phyloP scores from a whole-genome alignment of 2,329 filamentous ascomycete species.

The Neofusicoccum ribis region DNA sequence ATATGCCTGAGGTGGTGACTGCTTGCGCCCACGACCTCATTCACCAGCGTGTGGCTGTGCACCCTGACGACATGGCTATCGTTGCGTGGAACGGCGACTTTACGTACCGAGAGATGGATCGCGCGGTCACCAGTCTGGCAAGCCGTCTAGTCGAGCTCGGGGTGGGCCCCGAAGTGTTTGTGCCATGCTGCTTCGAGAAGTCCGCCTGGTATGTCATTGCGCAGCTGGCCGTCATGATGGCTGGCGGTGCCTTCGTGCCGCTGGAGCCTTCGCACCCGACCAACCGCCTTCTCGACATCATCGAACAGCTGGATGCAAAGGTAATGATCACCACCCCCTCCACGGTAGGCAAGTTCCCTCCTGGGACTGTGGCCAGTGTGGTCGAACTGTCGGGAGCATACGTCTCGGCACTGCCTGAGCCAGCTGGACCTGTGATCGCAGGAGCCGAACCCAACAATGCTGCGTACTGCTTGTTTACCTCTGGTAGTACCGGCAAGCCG shows the following conservation, averaged over 20 bases:
- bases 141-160: constrained; percentile 34
- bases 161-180: constrained; percentile 33
- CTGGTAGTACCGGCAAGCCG: constrained; percentile 17
- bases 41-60: background rate
- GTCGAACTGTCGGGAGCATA: constrained; percentile 34
- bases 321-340: constrained; percentile 30
- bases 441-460: background rate
- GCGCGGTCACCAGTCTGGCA: constrained; percentile 29
- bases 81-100: constrained; percentile 35
- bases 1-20: background rate
- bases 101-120: constrained; percentile 34
- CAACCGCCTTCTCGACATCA: background rate
- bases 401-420: background rate
- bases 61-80: constrained; percentile 32
- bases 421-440: background rate
- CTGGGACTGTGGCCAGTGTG: constrained; percentile 53
- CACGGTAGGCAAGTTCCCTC: constrained; percentile 48
- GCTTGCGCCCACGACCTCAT: background rate
- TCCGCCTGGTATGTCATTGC: constrained; percentile 34
- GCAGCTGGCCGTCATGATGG: constrained; percentile 40
- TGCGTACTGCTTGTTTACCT: constrained; percentile 66
- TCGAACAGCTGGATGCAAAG: background rate
- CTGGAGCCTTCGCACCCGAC: constrained; percentile 26
- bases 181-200: constrained; percentile 36
- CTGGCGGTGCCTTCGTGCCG: constrained; percentile 29